These are phyloP conservation scores for Calonectria ilicicola DNA, from an alignment of 2,329 filamentous ascomycete genomes.

Conservation along the genomic window DNA sequence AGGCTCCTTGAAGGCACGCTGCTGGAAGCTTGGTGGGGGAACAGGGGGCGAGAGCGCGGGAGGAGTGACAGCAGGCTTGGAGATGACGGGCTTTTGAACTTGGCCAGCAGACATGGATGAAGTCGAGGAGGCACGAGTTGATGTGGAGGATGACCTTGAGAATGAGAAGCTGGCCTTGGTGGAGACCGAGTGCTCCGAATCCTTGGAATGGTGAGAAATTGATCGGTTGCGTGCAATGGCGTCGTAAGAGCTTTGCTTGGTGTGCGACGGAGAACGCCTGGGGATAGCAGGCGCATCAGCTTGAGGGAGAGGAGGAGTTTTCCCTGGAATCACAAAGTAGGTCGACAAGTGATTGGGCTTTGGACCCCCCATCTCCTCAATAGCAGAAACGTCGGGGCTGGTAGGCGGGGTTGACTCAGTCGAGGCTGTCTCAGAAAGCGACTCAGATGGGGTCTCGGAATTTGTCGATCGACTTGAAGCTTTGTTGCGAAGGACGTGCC, in stretches of 20 bases:
- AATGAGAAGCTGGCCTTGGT: slow-evolving; percentile 68
- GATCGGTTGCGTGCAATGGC: slow-evolving; percentile 76
- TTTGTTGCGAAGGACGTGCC: slow-evolving; percentile 40
- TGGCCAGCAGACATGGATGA: slow-evolving; percentile 52
- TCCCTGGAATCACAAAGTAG: slow-evolving; percentile 70
- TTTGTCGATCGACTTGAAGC: slow-evolving; percentile 51
- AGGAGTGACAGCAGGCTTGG: slow-evolving; percentile 43
- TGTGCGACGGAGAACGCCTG: slow-evolving; percentile 84
- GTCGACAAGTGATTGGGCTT: slow-evolving; percentile 76
- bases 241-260: slow-evolving; percentile 84
- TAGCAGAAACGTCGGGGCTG: slow-evolving; percentile 73
- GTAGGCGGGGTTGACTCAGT: slow-evolving; percentile 72
- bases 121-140: slow-evolving; percentile 63
- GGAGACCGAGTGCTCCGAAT: slow-evolving; percentile 64
- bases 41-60: slow-evolving; percentile 47
- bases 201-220: slow-evolving; percentile 68
- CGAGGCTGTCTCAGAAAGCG: slow-evolving; percentile 71
- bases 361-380: slow-evolving; percentile 66
- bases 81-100: slow-evolving; percentile 40
- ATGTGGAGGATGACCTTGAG: slow-evolving; percentile 68
- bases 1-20: slow-evolving; percentile 50
- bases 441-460: slow-evolving; percentile 20
- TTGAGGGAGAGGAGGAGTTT: slow-evolving; percentile 52
- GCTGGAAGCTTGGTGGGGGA: slow-evolving; percentile 51
- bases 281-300: slow-evolving; percentile 71